Evolutionary conservation across 2,329 filamentous ascomycete genomes (phyloP).

Genomic region (Aspergillus fischeri): DNA sequence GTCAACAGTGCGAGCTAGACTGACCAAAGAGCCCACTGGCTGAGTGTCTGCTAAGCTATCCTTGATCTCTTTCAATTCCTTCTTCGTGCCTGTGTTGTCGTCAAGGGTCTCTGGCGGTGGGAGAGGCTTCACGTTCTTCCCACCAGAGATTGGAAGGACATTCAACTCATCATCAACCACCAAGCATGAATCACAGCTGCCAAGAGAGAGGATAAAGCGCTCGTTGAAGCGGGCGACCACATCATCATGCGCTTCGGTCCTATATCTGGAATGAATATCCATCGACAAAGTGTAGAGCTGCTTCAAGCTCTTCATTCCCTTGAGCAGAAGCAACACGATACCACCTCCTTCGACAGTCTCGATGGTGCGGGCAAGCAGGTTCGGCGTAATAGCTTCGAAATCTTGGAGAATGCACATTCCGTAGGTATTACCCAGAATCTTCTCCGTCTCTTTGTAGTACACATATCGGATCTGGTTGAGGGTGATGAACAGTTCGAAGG

Average conservation of each 20-base stretch:
- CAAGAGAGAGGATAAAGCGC: constrained; percentile 89
- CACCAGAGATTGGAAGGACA: constrained; percentile 92
- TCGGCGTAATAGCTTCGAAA: constrained; percentile 97
- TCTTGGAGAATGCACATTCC: constrained; percentile 98
- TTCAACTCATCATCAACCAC: constrained; percentile 98
- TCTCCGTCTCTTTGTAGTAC: constrained; percentile 99
- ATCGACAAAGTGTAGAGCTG: constrained; percentile 95
- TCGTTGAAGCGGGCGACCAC: constrained; percentile 97
- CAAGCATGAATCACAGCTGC: constrained; percentile 89
- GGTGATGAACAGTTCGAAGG: constrained; percentile 95
- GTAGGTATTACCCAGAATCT: constrained; percentile 96
- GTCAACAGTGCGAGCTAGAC: constrained; percentile 83
- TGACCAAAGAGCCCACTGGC: constrained; percentile 78
- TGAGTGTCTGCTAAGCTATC: constrained; percentile 80
- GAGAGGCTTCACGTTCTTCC: constrained; percentile 79
- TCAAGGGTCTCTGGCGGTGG: constrained; percentile 72
- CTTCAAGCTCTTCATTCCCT: constrained; percentile 95
- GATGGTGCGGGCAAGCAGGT: constrained; percentile 86
- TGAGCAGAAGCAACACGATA: constrained; percentile 81
- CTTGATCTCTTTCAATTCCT: constrained; percentile 81
- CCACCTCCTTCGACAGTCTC: constrained; percentile 98
- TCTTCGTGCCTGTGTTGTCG: constrained; percentile 65
- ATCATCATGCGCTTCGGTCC: constrained; percentile 92
- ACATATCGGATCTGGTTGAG: constrained; percentile 97
- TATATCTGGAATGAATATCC: constrained; percentile 95